Evolutionary conservation across 192 early-diverging fungal genomes (phyloP).

Genomic region (Coemansia sp.): DNA sequence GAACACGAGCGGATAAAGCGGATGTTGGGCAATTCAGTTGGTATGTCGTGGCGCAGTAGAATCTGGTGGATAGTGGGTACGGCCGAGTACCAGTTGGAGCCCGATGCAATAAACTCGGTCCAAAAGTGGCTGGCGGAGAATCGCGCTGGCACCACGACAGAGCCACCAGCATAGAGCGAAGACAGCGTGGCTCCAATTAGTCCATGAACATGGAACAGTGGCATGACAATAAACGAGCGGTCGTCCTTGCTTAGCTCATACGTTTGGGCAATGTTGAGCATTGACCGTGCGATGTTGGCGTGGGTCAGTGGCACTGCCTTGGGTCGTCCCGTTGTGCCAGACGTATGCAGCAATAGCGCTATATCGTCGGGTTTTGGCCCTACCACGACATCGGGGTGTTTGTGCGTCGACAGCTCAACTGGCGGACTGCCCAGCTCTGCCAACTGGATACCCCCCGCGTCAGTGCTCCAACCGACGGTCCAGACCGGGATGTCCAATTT

Average conservation of each 20-base stretch:
- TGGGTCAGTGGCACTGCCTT: constrained; percentile 85
- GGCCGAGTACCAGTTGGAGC: constrained; percentile 70
- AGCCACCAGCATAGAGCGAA: constrained; percentile 67
- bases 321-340: constrained; percentile 75
- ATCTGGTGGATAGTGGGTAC: constrained; percentile 90
- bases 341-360: constrained; percentile 77
- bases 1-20: constrained; percentile 83
- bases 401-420: constrained; percentile 15
- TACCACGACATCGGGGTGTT: neutral
- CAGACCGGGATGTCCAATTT: constrained; percentile 57
- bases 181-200: constrained; percentile 73
- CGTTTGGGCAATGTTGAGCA: constrained; percentile 73
- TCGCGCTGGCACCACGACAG: constrained; percentile 66
- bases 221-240: constrained; percentile 76
- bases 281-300: constrained; percentile 66
- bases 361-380: constrained; percentile 56
- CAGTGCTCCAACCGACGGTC: constrained; percentile 54
- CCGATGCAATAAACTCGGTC: constrained; percentile 63
- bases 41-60: constrained; percentile 55
- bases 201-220: constrained; percentile 86
- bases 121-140: constrained; percentile 76
- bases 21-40: constrained; percentile 47
- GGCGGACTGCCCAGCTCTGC: constrained; percentile 24
- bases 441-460: constrained; percentile 25
- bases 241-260: constrained; percentile 63